These are phyloP conservation scores for Parathielavia hyrcaniae DNA, from an alignment of 495 filamentous ascomycete species.

Conservation along the genomic window DNA sequence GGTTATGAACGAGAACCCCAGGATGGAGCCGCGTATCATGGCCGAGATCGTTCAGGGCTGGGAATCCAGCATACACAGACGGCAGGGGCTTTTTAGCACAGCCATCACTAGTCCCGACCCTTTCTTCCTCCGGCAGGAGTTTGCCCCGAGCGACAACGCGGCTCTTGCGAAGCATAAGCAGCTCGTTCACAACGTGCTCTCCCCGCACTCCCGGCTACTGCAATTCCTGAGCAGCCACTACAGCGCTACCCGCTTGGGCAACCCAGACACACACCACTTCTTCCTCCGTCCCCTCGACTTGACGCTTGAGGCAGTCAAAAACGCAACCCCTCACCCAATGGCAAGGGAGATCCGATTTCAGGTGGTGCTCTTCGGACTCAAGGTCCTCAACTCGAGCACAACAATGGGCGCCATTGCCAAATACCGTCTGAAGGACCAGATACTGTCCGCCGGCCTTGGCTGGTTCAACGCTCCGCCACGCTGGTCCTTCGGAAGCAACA, in stretches of 20 bases:
- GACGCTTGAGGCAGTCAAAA: conserved; percentile 64
- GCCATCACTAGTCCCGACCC: conserved; percentile 75
- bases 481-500: conserved; percentile 95
- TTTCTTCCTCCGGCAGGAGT: conserved; percentile 84
- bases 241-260: conserved; percentile 78
- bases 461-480: conserved; percentile 82
- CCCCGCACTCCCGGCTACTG: conserved; percentile 77
- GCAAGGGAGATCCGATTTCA: conserved; percentile 88
- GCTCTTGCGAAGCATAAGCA: conserved; percentile 68
- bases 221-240: conserved; percentile 92
- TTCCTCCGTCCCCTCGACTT: conserved; percentile 72
- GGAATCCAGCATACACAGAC: conserved; percentile 70
- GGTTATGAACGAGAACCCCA: conserved; percentile 92
- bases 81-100: conserved; percentile 73
- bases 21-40: conserved; percentile 74
- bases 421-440: conserved; percentile 79
- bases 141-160: conserved; percentile 80
- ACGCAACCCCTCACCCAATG: conserved; percentile 71
- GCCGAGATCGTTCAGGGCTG: conserved; percentile 79
- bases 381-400: conserved; percentile 63
- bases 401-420: conserved; percentile 52
- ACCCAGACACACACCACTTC: conserved; percentile 66
- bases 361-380: conserved; percentile 72
- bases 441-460: conserved; percentile 72
- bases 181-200: conserved; percentile 66